Evolutionary conservation across 1,139 yeast species (phyloP), one percentile per base, ranked within the genome.

Genomic region (Blastobotrys serpentis): DNA sequence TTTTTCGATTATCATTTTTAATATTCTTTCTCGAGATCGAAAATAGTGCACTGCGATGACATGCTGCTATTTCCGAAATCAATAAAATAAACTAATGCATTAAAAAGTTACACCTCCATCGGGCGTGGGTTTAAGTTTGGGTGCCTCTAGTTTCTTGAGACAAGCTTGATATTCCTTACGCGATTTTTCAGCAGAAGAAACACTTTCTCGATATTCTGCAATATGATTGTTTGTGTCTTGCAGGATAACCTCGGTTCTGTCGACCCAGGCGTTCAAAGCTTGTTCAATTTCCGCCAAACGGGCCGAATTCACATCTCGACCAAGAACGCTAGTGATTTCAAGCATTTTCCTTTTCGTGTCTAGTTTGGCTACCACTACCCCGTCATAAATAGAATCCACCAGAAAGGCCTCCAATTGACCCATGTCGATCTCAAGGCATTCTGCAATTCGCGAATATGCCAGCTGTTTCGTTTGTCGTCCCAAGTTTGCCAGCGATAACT

Each of bases 361-460:
- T 32, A 63, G 44, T 40, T 50, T 49, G 13, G 63, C 68, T 2
- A 40, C 43, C 14, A 63, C 46, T 22, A 52, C 52, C 4, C 63
- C 65, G 22, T 49, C 52, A 36, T 57, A 57, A 3, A 63, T 53
- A 11, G 62, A 56, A 10, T 56, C 56, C 25, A 64, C 50, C 10
- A 63, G 53, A 19, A 56, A 49, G 22, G 50, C 50, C 49, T 62
- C 67, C 6, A 63, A 52, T 18, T 44, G 48, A 7, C 25, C 14
- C 19, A 32, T 14, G 2, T 48, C 49, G 14, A 53, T 45, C 13
- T 55, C 58, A 18, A 57, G 44, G 16, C 48, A 44, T 1, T 38
- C 40, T 29, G 47, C 44, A 22, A 52, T 49, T 7, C 44, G 50
- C 25, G 19, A 18, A 43, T 54, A 57, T 21, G 46, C 44, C n/a